phyloP scores from a whole-genome alignment of 116 monocot species.

The Iris pallida region DNA sequence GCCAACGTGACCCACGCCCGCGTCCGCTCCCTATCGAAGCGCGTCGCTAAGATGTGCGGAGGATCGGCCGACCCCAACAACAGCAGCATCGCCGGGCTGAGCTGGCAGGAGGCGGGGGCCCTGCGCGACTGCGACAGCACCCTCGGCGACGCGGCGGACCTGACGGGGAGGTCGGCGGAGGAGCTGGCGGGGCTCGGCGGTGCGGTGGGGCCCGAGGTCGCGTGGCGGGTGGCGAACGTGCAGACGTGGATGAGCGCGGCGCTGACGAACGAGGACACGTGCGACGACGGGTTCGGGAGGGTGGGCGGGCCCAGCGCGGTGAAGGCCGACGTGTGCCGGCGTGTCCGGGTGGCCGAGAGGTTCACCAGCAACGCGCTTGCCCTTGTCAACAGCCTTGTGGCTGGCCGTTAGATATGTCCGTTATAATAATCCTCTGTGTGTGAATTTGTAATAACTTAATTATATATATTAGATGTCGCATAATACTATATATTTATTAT shows the following conservation, averaged over 20 bases:
- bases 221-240: conserved; percentile 18
- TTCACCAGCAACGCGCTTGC: conserved; percentile 12
- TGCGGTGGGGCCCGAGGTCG: not conserved
- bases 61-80: too few relatives aligned
- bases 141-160: conserved; percentile 37
- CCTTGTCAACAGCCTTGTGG: conserved; percentile 9
- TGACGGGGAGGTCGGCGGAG: conserved; percentile 20
- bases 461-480: too few relatives aligned
- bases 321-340: not conserved
- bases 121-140: conserved; percentile 43
- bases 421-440: not conserved
- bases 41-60: not conserved
- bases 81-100: too few relatives aligned
- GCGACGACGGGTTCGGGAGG: conserved; percentile 10
- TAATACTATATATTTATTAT: too few relatives aligned
- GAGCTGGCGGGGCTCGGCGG: conserved; percentile 28
- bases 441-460: not conserved
- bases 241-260: conserved; percentile 35
- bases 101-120: conserved; percentile 9
- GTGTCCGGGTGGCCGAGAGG: conserved; percentile 1
- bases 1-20: conserved; percentile 12
- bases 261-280: conserved; percentile 28
- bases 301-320: not conserved
- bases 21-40: not conserved
- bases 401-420: not conserved